These are phyloP conservation scores for Psilocybe azurescens DNA, from an alignment of 768 basidiomycete species.

Conservation along the genomic window DNA sequence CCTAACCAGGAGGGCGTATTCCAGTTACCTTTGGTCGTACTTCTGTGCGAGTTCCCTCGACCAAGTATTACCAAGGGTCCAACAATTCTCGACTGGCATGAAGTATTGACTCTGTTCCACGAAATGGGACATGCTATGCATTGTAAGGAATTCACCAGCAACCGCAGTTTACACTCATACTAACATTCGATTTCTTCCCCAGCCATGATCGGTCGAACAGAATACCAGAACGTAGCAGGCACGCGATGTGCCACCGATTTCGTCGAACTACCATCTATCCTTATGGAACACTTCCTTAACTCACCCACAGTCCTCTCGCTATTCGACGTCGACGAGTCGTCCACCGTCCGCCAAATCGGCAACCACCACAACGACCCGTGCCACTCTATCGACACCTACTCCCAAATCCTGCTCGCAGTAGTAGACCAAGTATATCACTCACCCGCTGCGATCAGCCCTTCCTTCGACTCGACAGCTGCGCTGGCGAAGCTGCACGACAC, in stretches of 20 bases:
- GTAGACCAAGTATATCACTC: conserved; percentile 95
- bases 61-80: conserved; percentile 67
- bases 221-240: conserved; percentile 97
- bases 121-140: conserved; percentile 99
- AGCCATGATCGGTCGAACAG: conserved; percentile 99
- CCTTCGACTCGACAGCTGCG: conserved; percentile 77
- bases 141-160: conserved; percentile 62
- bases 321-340: conserved; percentile 62
- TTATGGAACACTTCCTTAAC: conserved; percentile 97
- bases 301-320: conserved; percentile 85
- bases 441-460: conserved; percentile 49
- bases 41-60: conserved; percentile 85
- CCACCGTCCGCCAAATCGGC: conserved; percentile 51
- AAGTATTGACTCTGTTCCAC: conserved; percentile 93
- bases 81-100: conserved; percentile 87
- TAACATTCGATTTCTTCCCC: neutral
- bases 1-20: conserved; percentile 71
- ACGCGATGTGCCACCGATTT: conserved; percentile 99
- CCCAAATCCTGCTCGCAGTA: conserved; percentile 87
- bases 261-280: conserved; percentile 95
- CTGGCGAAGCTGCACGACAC: conserved; percentile 66
- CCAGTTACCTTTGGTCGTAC: conserved; percentile 91
- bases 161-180: conserved; percentile 1
- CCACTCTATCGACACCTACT: conserved; percentile 85
- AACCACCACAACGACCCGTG: conserved; percentile 80